These are phyloP conservation scores for Talaromyces sp. DNA, from an alignment of 2,329 filamentous ascomycete species.

Conservation along the genomic window DNA sequence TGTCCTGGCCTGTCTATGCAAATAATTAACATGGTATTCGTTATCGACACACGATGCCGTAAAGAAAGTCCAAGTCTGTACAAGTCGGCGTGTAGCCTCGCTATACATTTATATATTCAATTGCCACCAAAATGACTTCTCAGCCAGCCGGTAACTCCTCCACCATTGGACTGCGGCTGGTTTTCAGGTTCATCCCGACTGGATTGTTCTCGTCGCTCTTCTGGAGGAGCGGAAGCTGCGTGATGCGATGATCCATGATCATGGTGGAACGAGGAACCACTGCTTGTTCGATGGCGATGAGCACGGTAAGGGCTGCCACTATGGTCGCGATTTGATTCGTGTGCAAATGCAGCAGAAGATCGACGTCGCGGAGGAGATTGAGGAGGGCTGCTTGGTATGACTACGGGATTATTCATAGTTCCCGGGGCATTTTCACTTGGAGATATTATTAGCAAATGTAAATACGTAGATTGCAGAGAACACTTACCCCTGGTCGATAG, in stretches of 20 bases:
- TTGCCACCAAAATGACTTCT: constrained; percentile 28
- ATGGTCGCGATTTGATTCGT: constrained; percentile 2
- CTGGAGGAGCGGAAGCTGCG: constrained; percentile 6
- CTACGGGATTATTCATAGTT: constrained; percentile 16
- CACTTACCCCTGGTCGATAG: constrained; percentile 31
- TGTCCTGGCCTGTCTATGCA: constrained; percentile 7
- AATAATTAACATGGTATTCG: neutral
- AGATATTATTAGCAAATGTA: constrained; percentile 6
- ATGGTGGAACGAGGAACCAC: constrained; percentile 3
- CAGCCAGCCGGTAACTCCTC: constrained; percentile 24
- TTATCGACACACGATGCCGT: neutral
- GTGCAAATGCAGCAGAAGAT: neutral
- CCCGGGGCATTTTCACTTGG: constrained; percentile 14
- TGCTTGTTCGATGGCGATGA: constrained; percentile 6
- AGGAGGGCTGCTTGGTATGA: constrained; percentile 18
- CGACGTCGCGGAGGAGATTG: constrained; percentile 4
- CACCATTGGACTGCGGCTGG: constrained; percentile 7
- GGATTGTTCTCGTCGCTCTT: constrained; percentile 1
- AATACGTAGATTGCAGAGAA: constrained; percentile 21
- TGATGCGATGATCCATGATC: neutral
- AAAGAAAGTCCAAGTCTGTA: constrained; percentile 5
- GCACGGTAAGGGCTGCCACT: neutral
- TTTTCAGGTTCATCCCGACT: neutral
- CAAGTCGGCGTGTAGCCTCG: neutral
- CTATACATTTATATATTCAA: constrained; percentile 12